A percentile compares a stretch with the other conserved stretches of the same genome.
Evolutionary conservation across 2,329 filamentous ascomycete genomes (phyloP).

Genomic region (Fusarium sp.): DNA sequence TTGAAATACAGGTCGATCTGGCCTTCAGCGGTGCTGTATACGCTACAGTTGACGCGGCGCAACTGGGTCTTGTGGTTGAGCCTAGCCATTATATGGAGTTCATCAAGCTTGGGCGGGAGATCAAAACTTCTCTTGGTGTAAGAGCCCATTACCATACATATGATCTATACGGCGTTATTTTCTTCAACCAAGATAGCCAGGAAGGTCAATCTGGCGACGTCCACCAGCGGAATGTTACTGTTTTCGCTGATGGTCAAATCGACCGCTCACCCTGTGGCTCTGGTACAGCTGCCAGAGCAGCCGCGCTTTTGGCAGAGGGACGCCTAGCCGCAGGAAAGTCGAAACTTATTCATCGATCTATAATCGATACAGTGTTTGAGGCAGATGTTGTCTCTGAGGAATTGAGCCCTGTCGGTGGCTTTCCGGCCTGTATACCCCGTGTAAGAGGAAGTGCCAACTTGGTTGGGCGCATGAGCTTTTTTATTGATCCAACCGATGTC

Average conservation of each 20-base stretch:
- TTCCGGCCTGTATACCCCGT: conserved; percentile 33
- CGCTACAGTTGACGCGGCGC: conserved; percentile 18
- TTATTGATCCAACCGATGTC: conserved; percentile 24
- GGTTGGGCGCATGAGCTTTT: conserved; percentile 35
- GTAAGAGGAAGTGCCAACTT: conserved; percentile 27
- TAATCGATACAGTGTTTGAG: conserved; percentile 23
- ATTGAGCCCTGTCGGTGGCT: conserved; percentile 18
- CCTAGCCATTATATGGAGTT: conserved; percentile 18
- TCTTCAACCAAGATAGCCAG: conserved; percentile 16
- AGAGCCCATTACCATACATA: conserved; percentile 16
- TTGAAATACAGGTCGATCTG: neutral
- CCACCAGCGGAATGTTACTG: conserved; percentile 37
- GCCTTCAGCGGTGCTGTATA: conserved; percentile 33
- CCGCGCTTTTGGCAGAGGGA: conserved; percentile 19
- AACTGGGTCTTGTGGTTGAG: conserved; percentile 22
- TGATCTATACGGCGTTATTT: conserved; percentile 31
- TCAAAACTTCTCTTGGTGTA: conserved; percentile 21
- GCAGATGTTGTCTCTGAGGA: conserved; percentile 28
- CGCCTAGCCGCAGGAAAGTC: neutral
- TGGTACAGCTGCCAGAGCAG: conserved; percentile 39
- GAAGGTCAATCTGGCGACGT: neutral
- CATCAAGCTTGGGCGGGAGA: conserved; percentile 34
- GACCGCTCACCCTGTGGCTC: conserved; percentile 45
- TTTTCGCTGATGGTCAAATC: conserved; percentile 45
- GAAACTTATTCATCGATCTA: conserved; percentile 22